These are phyloP conservation scores for Paxillus involutus DNA, from an alignment of 768 basidiomycete species.

Conservation along the genomic window DNA sequence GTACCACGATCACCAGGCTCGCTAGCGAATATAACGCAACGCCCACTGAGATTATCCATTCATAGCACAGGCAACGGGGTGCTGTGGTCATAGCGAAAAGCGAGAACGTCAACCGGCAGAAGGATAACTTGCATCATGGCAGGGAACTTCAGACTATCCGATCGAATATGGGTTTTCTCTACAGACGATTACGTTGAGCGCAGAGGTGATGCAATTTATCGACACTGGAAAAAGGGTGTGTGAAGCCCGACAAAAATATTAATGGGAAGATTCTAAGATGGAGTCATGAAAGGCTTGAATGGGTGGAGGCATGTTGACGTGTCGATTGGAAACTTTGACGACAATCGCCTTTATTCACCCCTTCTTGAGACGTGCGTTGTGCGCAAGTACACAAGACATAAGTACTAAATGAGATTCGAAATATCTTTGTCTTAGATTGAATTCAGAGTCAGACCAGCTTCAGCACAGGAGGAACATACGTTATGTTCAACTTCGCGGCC, in stretches of 20 bases:
- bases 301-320: constrained; percentile 28
- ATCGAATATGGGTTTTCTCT: background rate
- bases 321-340: background rate
- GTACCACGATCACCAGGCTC: constrained; percentile 31
- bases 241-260: constrained; percentile 12
- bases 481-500: background rate
- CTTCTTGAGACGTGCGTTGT: background rate
- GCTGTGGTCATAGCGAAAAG: constrained; percentile 61
- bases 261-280: constrained; percentile 41
- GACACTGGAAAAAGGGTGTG: constrained; percentile 32
- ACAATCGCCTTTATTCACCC: background rate
- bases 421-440: background rate
- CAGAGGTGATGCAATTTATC: constrained; percentile 31
- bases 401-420: background rate
- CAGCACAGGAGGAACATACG: background rate
- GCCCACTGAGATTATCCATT: constrained; percentile 52
- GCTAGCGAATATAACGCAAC: constrained; percentile 43
- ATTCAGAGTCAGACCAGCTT: background rate
- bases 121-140: constrained; percentile 35
- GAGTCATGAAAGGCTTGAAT: constrained; percentile 45
- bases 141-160: background rate
- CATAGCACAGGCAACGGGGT: constrained; percentile 56
- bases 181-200: constrained; percentile 31
- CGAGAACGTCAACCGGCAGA: constrained; percentile 45
- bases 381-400: background rate